Conservation (phyloP, 108 stramenopile genomes). For the Nannochloropsis gaditana region DNA sequence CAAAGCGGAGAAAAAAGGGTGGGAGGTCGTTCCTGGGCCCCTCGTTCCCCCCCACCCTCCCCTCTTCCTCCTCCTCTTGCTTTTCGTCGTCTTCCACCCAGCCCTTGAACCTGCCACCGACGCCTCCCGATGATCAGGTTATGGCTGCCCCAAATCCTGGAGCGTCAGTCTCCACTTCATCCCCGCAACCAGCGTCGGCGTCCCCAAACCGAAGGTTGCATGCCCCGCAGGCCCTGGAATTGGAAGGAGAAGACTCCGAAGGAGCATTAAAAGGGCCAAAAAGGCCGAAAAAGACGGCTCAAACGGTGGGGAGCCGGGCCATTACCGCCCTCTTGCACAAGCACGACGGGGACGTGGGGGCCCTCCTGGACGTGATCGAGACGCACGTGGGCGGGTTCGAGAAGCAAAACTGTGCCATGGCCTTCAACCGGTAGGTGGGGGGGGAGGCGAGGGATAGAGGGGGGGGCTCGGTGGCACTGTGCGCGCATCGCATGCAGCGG, state of each 20-base stretch:
- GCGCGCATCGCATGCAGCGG: not conserved
- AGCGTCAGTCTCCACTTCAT: too few species aligned
- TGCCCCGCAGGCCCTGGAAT: too few species aligned
- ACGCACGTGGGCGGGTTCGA: not conserved
- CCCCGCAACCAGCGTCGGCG: too few species aligned
- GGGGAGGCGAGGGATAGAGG: not conserved
- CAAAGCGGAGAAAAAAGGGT: not conserved
- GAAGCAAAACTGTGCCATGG: not conserved
- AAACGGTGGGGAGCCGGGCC: not conserved
- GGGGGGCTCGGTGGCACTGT: not conserved
- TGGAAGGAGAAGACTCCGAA: too few species aligned
- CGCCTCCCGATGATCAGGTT: too few species aligned
- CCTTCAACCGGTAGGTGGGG: not conserved
- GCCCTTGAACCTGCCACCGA: too few species aligned
- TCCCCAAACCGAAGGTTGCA: too few species aligned
- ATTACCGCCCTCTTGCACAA: not conserved
- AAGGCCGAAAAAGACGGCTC: too few species aligned
- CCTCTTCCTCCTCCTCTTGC: slow-evolving; percentile 13
- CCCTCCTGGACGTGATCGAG: not conserved
- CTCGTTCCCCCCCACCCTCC: not conserved
- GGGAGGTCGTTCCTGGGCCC: not conserved
- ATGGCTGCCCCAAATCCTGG: too few species aligned
- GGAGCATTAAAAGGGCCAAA: too few species aligned
- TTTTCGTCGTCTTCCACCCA: too few species aligned
- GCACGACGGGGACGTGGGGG: not conserved